Conservation (phyloP, 306 rosid species). For the Lathyrus sativus region DNA sequence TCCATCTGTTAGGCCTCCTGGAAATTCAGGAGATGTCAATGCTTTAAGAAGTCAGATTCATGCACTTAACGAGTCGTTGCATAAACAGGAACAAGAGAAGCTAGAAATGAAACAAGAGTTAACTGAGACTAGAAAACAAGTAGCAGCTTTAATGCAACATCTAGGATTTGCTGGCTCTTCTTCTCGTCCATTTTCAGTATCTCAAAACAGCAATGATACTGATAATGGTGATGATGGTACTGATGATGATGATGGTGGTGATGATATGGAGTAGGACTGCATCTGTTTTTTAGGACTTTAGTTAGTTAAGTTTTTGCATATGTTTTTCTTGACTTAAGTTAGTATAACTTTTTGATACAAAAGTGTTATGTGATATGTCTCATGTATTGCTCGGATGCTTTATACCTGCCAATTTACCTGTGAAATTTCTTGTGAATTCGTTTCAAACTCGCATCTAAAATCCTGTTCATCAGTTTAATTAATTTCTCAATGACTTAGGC, state of each 20-base stretch:
- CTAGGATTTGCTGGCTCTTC: not conserved
- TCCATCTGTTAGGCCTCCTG: not conserved
- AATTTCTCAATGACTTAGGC: no score
- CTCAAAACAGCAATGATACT: not conserved
- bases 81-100: constrained; percentile 16
- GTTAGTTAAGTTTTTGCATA: not conserved
- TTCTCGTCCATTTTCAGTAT: not conserved
- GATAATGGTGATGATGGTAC: not conserved
- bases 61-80: not conserved
- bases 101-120: constrained; percentile 1
- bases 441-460: no score
- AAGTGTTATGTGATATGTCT: no score
- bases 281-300: not conserved
- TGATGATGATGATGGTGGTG: not conserved
- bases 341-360: no score
- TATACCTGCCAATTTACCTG: no score
- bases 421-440: no score
- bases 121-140: not conserved
- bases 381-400: no score
- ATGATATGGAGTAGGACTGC: not conserved
- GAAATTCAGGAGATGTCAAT: not conserved
- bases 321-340: not conserved
- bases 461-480: no score
- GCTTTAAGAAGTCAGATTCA: constrained; percentile 3
- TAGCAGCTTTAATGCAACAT: constrained; percentile 4